Evolutionary conservation across 352 stramenopile genomes (phyloP).

Genomic region (Blastocystis sp.): DNA sequence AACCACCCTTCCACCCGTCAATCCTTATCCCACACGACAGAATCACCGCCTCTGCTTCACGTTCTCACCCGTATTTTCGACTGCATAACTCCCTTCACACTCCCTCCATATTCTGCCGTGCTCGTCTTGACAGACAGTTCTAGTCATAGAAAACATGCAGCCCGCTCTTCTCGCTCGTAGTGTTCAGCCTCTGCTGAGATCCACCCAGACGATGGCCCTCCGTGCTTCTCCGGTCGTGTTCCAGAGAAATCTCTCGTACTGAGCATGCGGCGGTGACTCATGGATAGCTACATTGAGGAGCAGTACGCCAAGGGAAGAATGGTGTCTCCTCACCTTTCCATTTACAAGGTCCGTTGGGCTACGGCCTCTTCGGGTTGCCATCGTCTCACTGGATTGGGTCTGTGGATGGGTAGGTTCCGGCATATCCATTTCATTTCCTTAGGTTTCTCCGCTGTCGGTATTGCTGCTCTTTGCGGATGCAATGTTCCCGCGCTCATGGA

Average conservation of each 20-base stretch:
- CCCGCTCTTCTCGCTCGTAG: constrained; percentile 51
- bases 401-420: constrained; percentile 28
- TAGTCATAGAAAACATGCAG: constrained; percentile 30
- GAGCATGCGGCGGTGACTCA: neutral
- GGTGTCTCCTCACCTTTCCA: constrained; percentile 56
- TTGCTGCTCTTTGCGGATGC: constrained; percentile 40
- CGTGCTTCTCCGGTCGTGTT: constrained; percentile 46
- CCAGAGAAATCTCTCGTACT: constrained; percentile 42
- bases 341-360: constrained; percentile 57
- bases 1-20: too few species aligned
- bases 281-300: constrained; percentile 53
- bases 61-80: neutral
- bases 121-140: neutral
- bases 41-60: neutral
- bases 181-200: constrained; percentile 32
- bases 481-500: constrained; percentile 50
- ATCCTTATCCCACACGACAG: too few species aligned
- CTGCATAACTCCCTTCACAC: neutral
- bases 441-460: constrained; percentile 56
- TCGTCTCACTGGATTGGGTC: constrained; percentile 55
- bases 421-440: neutral
- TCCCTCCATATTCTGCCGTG: neutral
- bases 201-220: constrained; percentile 18
- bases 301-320: constrained; percentile 56
- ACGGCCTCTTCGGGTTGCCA: constrained; percentile 55